phyloP scores from a whole-genome alignment of 169 alveolate species.

The Perkinsus chesapeaki region DNA sequence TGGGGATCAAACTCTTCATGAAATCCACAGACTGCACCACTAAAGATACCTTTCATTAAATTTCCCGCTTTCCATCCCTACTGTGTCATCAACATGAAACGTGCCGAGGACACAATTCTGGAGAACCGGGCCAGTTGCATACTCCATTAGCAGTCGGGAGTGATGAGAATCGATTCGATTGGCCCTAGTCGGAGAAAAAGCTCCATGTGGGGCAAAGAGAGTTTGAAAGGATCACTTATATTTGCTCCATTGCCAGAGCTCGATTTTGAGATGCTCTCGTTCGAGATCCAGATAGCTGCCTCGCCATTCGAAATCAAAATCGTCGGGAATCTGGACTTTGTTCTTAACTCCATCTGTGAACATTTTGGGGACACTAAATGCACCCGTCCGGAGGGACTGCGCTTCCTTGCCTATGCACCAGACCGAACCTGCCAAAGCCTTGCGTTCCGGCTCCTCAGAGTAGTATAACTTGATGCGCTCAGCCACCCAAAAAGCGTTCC shows the following conservation, averaged over 20 bases:
- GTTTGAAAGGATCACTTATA: neutral
- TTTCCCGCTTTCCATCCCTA: neutral
- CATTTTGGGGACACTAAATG: neutral
- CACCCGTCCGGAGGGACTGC: neutral
- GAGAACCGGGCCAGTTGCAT: neutral
- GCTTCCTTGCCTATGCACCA: neutral
- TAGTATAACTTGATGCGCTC: neutral
- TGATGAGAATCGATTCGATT: neutral
- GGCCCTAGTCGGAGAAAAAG: neutral
- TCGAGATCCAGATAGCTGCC: neutral
- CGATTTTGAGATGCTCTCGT: neutral
- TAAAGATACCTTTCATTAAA: neutral
- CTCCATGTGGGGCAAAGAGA: neutral
- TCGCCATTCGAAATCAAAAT: neutral
- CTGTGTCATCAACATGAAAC: neutral
- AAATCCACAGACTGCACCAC: neutral
- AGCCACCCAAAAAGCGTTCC: neutral
- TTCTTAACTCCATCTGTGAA: neutral
- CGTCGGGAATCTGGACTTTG: neutral
- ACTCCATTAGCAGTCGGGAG: neutral
- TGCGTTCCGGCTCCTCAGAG: too few relatives aligned
- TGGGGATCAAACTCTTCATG: neutral
- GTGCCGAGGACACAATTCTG: neutral
- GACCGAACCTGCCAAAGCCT: neutral
- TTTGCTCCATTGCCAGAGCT: conserved; percentile 2